Conservation (phyloP, 495 filamentous ascomycete species). For the Xylaria acuta region DNA sequence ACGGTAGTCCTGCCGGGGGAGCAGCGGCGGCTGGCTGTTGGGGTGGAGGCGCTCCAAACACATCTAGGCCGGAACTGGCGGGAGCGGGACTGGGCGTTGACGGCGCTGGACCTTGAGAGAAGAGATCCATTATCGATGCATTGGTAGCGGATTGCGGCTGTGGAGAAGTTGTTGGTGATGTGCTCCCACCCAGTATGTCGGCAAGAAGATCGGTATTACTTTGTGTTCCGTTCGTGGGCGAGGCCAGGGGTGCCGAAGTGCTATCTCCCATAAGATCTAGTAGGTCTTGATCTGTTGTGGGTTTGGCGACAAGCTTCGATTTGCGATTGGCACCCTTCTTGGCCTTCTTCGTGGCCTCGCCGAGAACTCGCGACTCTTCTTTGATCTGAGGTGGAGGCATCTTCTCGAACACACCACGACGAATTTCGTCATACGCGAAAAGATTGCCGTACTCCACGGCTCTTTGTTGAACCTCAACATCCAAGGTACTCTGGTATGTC, state of each 20-base stretch:
- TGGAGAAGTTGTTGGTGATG: slow-evolving; percentile 61
- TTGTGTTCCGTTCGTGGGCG: slow-evolving; percentile 66
- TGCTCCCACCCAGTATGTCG: slow-evolving; percentile 79
- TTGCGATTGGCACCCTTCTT: slow-evolving; percentile 76
- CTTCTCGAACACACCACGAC: slow-evolving; percentile 88
- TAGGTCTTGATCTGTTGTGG: slow-evolving; percentile 81
- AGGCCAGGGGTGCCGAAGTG: slow-evolving; percentile 52
- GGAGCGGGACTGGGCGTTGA: slow-evolving; percentile 50
- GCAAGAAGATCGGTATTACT: slow-evolving; percentile 88
- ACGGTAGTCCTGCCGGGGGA: slow-evolving; percentile 64
- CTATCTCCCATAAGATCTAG: slow-evolving; percentile 92
- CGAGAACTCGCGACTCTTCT: slow-evolving; percentile 87
- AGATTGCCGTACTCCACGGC: slow-evolving; percentile 94
- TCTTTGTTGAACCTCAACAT: slow-evolving; percentile 94
- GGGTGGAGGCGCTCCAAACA: slow-evolving; percentile 56
- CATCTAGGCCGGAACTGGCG: slow-evolving; percentile 55
- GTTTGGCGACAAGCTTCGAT: slow-evolving; percentile 74
- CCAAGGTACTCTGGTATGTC: slow-evolving; percentile 78
- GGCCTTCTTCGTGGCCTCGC: slow-evolving; percentile 83
- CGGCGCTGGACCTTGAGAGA: slow-evolving; percentile 45
- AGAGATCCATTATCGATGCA: slow-evolving; percentile 88
- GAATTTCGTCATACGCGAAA: slow-evolving; percentile 86
- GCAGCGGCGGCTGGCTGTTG: slow-evolving; percentile 48
- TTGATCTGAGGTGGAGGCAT: slow-evolving; percentile 98
- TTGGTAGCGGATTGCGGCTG: slow-evolving; percentile 62